These are phyloP conservation scores for Skeletonema costatum DNA, from an alignment of 108 stramenopile species.

Conservation along the genomic window DNA sequence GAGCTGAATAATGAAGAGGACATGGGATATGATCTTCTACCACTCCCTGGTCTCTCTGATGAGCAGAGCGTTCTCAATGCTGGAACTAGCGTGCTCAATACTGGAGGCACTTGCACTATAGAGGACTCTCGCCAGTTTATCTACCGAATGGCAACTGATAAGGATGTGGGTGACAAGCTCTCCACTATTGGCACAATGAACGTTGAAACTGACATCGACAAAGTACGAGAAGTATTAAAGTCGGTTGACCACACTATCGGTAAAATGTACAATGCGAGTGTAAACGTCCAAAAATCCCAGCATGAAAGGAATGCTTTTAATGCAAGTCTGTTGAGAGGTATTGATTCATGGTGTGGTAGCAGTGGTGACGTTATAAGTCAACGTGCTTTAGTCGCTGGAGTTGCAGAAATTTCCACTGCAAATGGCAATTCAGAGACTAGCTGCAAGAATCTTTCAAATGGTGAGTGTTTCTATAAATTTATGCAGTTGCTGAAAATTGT, in stretches of 20 bases:
- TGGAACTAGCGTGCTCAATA: slow-evolving; percentile 14
- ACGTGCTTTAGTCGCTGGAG: slow-evolving; percentile 71
- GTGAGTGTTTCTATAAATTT: slow-evolving; percentile 43
- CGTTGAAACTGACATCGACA: slow-evolving; percentile 86
- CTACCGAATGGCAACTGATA: slow-evolving; percentile 17
- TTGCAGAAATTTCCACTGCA: slow-evolving; percentile 61
- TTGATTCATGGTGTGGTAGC: slow-evolving; percentile 84
- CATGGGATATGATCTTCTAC: slow-evolving; percentile 80
- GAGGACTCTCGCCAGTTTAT: slow-evolving; percentile 19
- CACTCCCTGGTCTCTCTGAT: slow-evolving; percentile 78
- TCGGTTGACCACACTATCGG: slow-evolving; percentile 70
- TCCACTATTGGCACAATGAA: slow-evolving; percentile 71
- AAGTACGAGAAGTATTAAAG: slow-evolving; percentile 76
- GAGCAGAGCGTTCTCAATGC: slow-evolving; percentile 70
- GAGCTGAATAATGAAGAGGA: slow-evolving; percentile 51
- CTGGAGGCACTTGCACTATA: slow-evolving; percentile 43
- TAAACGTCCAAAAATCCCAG: slow-evolving; percentile 57
- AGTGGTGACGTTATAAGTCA: slow-evolving; percentile 77
- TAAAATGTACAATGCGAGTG: slow-evolving; percentile 58
- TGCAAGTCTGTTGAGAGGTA: slow-evolving; percentile 62
- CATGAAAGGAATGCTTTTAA: slow-evolving; percentile 52
- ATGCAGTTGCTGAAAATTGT: slow-evolving; percentile 2
- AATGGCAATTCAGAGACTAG: slow-evolving; percentile 55
- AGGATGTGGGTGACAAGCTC: slow-evolving; percentile 21
- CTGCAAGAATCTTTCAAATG: slow-evolving; percentile 62